Evolutionary conservation across 2,329 filamentous ascomycete species (phyloP).

Genomic region (Sporothrix mexicana): DNA sequence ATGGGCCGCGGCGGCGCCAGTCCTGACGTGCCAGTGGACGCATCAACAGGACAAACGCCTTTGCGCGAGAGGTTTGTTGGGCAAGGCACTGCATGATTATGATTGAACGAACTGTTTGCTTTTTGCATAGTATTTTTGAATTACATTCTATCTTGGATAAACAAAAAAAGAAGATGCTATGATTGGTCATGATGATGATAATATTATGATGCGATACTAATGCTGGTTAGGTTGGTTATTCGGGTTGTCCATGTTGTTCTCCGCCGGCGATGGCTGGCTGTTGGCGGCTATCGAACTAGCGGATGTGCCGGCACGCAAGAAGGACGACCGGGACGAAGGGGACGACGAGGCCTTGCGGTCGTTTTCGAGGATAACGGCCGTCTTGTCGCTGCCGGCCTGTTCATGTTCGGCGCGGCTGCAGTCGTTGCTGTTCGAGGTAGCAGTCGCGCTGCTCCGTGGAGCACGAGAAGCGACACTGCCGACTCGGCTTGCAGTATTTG

Average conservation of each 20-base stretch:
- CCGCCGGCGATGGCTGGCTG: neutral
- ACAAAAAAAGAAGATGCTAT: neutral
- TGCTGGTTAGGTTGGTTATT: too few species aligned
- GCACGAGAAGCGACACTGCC: neutral
- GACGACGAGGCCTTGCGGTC: neutral
- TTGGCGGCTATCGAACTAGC: neutral
- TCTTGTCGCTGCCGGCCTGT: neutral
- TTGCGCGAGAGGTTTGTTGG: neutral
- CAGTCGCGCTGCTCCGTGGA: neutral
- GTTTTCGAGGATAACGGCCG: neutral
- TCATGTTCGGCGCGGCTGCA: neutral
- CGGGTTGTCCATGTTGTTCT: neutral
- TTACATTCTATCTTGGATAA: neutral
- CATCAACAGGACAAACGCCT: neutral
- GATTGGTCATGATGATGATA: neutral
- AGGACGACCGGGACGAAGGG: neutral
- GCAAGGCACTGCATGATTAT: neutral
- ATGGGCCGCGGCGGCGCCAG: slow-evolving; percentile 32
- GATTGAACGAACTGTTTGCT: neutral
- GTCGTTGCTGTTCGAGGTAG: neutral
- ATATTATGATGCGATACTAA: too few species aligned
- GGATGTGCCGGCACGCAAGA: neutral
- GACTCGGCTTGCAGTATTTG: neutral
- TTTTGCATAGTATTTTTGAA: slow-evolving; percentile 13
- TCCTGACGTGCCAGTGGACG: slow-evolving; percentile 25